Evolutionary conservation across 352 stramenopile genomes (phyloP), one percentile per base, ranked within the genome.

Genomic region (Phytophthora capsici): DNA sequence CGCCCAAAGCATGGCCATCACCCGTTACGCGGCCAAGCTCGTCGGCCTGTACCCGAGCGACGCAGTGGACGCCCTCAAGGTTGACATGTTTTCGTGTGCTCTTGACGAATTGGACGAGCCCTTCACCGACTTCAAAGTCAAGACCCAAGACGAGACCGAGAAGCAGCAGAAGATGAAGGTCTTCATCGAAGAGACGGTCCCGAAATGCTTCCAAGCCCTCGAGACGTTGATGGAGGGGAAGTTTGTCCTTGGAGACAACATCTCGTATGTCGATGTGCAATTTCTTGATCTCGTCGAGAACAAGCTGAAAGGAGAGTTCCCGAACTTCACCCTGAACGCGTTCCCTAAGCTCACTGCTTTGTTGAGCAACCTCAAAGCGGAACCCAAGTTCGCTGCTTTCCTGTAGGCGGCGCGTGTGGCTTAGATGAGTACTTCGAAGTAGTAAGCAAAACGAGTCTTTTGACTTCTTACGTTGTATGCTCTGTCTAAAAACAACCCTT

Each of bases 161-260:
- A 82, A 84, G 63, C 69, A 59, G 4, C 63, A 75, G 37, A 81
- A 82, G 52, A 80, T 63, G 37, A 77, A 83, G 45, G 58, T 43
- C 17, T 74, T 81, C 46, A 30, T 80, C 4, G 64, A 79, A 16
- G 69, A 84, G 44, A 70, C 57, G 19, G 28, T 83, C 10, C 77
- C 78, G 4, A 73, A 70, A 53, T 40, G 45, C 1, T 52, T 94
- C 23, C 37, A 25, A 5, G 41, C 63, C 22, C 54, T 92, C 1
- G 78, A 91, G 64, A 71, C 50, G 23, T 36, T 76, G 19, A 63
- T 91, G n/a, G 25, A 60, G 12, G 80, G 78, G 26, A 73, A 72
- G 47, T 91, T 83, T 52, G 70, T 90, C 46, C 58, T 77, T 5
- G 81, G 79, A 19, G 78, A 85, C 46, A 73, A 69, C 37, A 2